Base-by-base conservation (phyloP, 2,329 filamentous ascomycete species). In the Drechmeria coniospora region DNA sequence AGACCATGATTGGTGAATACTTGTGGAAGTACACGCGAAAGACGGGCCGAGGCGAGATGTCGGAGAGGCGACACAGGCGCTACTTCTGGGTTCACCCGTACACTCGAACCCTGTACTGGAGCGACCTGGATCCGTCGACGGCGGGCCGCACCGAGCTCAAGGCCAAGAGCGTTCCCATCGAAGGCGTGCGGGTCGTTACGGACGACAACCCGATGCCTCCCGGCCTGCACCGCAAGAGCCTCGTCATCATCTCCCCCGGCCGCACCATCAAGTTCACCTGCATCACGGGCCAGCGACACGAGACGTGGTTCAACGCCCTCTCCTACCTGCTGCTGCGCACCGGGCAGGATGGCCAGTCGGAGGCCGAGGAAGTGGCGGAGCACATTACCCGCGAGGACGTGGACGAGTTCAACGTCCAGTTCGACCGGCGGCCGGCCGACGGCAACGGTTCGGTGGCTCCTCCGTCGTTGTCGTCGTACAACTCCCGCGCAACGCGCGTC, bases 81-180 rank as follows among this genome's bases (percentile, higher is more conserved):
- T 98, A 94, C 63, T 98, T 98, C 66, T 98, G 90, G 90, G 82
- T 98, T 14, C 90, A 98, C 49, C 90, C 90, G 0, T 98, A 95
- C 54, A 98, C 87, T 3, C 73, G 86, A 27, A 94, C 87, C 5
- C 55, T 98, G 42, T 95, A 95, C 63, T 98, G 90, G 90, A 92
- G 86, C 48, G 80, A 92, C 39, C 68, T 76, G 29, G 86, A 95
- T 49, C 90, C 90, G 6, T 76, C 80, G 17, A 68, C 65, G 25
- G 79, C 77, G 25, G 80, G 80, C n/a, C 74, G 79, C 36, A 58
- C 68, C 8, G 80, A 94, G 54, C 59, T 87, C 30, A 65, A 62
- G 42, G 69, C 61, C 63, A 95, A 95, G 74, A 93, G 83, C 51
- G 81, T 95, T 25, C 74, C 79, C 11, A 95, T 98, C 41, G 84